phyloP scores from a whole-genome alignment of 164 flowering plant species.

The Buxus sempervirens region DNA sequence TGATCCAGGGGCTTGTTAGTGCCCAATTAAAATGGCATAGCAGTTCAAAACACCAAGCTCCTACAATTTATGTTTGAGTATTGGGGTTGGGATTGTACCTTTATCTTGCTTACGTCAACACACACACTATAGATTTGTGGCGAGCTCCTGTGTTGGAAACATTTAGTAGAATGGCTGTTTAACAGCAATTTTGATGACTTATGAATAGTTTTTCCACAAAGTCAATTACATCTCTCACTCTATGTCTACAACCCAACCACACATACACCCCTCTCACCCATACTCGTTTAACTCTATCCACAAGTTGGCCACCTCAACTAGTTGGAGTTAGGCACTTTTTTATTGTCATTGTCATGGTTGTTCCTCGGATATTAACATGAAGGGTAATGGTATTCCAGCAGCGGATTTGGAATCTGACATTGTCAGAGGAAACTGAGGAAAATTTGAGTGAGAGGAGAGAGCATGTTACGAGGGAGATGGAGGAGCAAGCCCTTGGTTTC shows the following conservation, averaged over 20 bases:
- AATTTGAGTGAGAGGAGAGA: constrained; percentile 14
- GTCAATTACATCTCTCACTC: background rate
- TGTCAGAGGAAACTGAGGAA: constrained; percentile 44
- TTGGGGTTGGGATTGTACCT: background rate
- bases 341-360: no score
- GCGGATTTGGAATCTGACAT: constrained; percentile 65
- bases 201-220: background rate
- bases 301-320: no score
- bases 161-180: background rate
- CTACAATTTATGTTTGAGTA: background rate
- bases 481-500: constrained; percentile 62
- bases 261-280: no score
- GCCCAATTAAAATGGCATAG: background rate
- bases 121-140: background rate
- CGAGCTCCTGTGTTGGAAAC: background rate
- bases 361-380: background rate
- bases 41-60: background rate
- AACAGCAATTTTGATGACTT: background rate
- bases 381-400: constrained; percentile 40
- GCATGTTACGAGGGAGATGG: constrained; percentile 18
- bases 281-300: no score
- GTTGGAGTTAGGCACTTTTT: no score
- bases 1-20: background rate
- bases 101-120: background rate
- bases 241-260: no score